These are phyloP conservation scores for Pyrenopolyporus hunteri DNA, from an alignment of 495 filamentous ascomycete species.

Conservation along the genomic window DNA sequence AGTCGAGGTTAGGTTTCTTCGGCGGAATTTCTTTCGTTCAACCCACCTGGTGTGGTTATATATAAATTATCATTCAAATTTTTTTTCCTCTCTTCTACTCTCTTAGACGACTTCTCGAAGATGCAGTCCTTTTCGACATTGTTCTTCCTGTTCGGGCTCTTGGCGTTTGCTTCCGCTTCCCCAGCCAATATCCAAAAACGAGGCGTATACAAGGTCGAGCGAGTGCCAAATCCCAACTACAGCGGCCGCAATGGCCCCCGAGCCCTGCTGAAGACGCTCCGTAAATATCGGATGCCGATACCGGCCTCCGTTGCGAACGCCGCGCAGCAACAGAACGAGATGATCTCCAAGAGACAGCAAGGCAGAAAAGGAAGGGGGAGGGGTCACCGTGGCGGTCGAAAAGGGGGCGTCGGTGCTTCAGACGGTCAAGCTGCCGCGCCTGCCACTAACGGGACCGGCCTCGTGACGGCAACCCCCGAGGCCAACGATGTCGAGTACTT, in stretches of 20 bases:
- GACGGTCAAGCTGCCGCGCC: constrained; percentile 14
- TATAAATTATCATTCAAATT: constrained; percentile 14
- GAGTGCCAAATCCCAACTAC: constrained; percentile 59
- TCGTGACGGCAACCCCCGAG: constrained; percentile 66
- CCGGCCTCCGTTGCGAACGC: constrained; percentile 49
- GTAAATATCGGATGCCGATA: constrained; percentile 65
- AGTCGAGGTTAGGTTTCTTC: constrained; percentile 15
- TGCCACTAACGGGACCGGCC: constrained; percentile 53
- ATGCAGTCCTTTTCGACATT: constrained; percentile 48
- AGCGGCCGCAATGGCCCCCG: constrained; percentile 58
- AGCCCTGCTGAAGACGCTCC: constrained; percentile 65
- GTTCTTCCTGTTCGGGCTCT: constrained; percentile 47
- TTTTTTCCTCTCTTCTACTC: constrained; percentile 7
- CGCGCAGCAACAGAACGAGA: constrained; percentile 41
- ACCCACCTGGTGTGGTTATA: constrained; percentile 38
- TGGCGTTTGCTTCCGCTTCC: constrained; percentile 49
- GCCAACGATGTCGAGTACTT: constrained; percentile 72
- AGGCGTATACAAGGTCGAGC: constrained; percentile 64
- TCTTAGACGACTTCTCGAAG: not conserved
- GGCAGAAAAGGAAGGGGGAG: constrained; percentile 29
- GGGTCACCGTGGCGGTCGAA: constrained; percentile 16
- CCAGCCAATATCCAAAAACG: constrained; percentile 49
- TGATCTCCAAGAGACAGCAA: constrained; percentile 38
- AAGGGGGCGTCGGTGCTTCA: constrained; percentile 13
- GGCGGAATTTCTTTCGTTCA: constrained; percentile 15